Conservation (phyloP, 2,329 filamentous ascomycete species). For the Drechmeria coniospora region DNA sequence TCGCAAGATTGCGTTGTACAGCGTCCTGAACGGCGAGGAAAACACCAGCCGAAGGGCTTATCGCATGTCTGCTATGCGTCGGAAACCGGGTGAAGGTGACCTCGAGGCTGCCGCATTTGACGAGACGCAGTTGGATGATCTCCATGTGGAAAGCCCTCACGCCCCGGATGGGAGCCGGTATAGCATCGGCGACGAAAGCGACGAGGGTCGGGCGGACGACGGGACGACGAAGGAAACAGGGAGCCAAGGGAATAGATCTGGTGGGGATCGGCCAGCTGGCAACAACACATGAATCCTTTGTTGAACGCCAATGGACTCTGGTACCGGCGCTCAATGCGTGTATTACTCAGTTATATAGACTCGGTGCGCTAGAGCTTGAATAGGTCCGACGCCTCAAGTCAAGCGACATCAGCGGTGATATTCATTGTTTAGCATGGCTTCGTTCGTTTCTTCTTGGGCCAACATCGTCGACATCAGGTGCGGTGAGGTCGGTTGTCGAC, state of each 20-base stretch:
- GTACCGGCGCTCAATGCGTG: no score
- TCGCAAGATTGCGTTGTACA: constrained; percentile 38
- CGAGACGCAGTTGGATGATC: constrained; percentile 48
- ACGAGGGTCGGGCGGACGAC: constrained; percentile 24
- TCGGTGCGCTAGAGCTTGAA: no score
- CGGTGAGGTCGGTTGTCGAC: no score
- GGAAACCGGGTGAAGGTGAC: constrained; percentile 31
- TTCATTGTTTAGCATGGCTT: no score
- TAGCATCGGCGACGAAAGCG: constrained; percentile 40
- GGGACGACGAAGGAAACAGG: constrained; percentile 3
- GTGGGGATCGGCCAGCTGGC: neutral
- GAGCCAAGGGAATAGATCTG: neutral
- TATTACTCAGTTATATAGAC: no score
- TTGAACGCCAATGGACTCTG: no score
- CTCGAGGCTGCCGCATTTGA: constrained; percentile 51
- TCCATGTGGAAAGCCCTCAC: constrained; percentile 34
- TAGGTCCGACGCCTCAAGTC: no score
- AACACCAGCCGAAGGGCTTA: constrained; percentile 16
- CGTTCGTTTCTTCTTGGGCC: no score
- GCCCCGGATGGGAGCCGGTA: constrained; percentile 31
- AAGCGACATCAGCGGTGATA: no score
- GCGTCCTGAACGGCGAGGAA: constrained; percentile 27
- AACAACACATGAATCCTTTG: neutral
- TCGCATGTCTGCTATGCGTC: constrained; percentile 31
- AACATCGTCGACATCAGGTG: no score